Percentiles rank a stretch among this genome's conserved stretches.
Evolutionary conservation across 2,329 filamentous ascomycete species (phyloP).

Genomic region (Rhynchosporium agropyri): DNA sequence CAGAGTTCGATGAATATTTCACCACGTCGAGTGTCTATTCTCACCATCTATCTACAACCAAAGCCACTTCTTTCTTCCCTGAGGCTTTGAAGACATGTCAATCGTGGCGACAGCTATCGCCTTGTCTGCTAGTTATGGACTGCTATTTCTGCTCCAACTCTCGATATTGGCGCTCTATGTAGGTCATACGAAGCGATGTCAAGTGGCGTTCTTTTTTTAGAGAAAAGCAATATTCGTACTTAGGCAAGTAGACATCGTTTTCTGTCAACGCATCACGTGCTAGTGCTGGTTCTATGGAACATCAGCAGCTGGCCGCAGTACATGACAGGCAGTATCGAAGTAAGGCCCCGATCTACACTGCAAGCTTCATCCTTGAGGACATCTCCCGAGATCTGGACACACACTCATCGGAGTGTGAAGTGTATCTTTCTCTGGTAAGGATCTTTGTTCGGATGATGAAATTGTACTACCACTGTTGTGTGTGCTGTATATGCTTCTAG

Average conservation of each 20-base stretch:
- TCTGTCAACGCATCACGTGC: no score
- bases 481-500: background rate
- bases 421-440: constrained; percentile 2
- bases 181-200: background rate
- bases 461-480: constrained; percentile 6
- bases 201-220: no score
- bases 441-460: constrained; percentile 6
- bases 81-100: no score
- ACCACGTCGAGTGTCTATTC: no score
- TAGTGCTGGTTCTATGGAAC: background rate
- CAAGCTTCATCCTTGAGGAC: constrained; percentile 23
- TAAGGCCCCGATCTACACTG: constrained; percentile 9
- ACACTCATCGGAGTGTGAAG: constrained; percentile 1
- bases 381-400: constrained; percentile 21
- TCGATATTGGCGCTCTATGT: background rate
- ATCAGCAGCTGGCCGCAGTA: constrained; percentile 3
- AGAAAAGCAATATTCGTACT: no score
- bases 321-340: background rate
- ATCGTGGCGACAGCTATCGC: no score
- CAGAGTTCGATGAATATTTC: no score
- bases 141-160: no score
- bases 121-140: no score
- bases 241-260: no score
- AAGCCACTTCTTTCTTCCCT: no score
- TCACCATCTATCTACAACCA: no score